These are phyloP conservation scores for Phytophthora kernoviae DNA, from an alignment of 352 stramenopile genomes.

Conservation along the genomic window DNA sequence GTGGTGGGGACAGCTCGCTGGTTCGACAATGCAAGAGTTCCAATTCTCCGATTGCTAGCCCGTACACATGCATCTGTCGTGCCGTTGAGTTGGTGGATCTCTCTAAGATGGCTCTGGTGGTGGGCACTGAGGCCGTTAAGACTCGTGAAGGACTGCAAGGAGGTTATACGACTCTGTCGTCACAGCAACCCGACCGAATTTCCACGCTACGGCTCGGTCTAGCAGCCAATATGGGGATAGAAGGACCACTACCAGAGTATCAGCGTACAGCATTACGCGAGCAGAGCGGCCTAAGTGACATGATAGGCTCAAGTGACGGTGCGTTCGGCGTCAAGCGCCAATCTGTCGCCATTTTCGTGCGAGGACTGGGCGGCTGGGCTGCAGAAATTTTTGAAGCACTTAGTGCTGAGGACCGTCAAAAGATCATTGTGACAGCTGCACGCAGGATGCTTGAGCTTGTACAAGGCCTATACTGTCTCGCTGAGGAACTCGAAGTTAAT, in stretches of 20 bases:
- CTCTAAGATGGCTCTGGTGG: constrained; percentile 19
- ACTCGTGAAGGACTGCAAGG: constrained; percentile 18
- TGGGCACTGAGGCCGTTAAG: constrained; percentile 23
- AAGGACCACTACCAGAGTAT: constrained; percentile 25
- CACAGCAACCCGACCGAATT: constrained; percentile 25
- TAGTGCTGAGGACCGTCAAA: constrained; percentile 12
- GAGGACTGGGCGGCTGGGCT: constrained; percentile 21
- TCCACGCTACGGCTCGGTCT: constrained; percentile 27
- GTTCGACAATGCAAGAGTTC: constrained; percentile 21
- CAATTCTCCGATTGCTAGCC: constrained; percentile 21
- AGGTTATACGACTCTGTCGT: constrained; percentile 20
- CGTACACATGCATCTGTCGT: constrained; percentile 15
- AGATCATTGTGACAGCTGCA: constrained; percentile 15
- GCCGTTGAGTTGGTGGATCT: constrained; percentile 24
- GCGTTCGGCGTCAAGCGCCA: constrained; percentile 29
- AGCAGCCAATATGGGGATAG: constrained; percentile 22
- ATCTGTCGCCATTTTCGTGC: constrained; percentile 21
- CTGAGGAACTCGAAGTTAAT: constrained; percentile 17
- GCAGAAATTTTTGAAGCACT: constrained; percentile 25
- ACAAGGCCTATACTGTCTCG: constrained; percentile 13
- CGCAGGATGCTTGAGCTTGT: constrained; percentile 23
- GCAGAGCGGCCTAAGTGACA: constrained; percentile 7
- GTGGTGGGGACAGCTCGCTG: constrained; percentile 13
- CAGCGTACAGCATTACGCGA: constrained; percentile 26
- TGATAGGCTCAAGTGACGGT: constrained; percentile 24